Base-by-base conservation (phyloP, 2,329 filamentous ascomycete genomes). In the Penicillium olsonii region DNA sequence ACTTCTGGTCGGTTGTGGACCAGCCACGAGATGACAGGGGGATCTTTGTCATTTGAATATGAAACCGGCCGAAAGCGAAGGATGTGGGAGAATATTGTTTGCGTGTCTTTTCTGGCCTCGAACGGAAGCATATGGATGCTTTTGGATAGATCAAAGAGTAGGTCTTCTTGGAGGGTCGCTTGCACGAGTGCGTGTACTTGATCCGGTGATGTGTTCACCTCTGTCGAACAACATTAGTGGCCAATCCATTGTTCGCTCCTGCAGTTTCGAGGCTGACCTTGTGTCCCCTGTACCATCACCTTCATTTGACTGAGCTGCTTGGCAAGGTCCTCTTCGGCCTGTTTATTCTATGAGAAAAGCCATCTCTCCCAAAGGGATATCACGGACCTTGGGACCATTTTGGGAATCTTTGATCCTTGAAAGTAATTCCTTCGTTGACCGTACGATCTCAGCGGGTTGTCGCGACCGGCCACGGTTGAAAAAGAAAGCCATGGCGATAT, bases 81-180 rank as follows among this genome's bases (percentile, higher is more conserved):
- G 60, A 95, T 88, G 70, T 92, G 94, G 34, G 91, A 96, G 75
- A 97, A 94, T 68, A 96, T 94, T 55, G 94, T 89, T 69, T 96
- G 92, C 11, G 90, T 89, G 67, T 96, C 92, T 77, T 96, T 97
- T 65, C 92, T 87, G 31, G 92, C 90, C 76, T 99, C 94, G 76
- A 99, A 99, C 0, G 92, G 91, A 4, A 99, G 82, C 43, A 87
- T 84, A 72, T 90, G 85, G 38, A 99, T 87, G 66, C 87, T 87
- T 53, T 86, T 81, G 17, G 92, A 90, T 50, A 99, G 85, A 43
- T 88, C 79, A 62, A 88, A 88, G 37, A 99, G 84, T 7, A 99
- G 80, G 69, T 96, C 91, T 74, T 96, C 91, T 68, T 92, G 85
- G 62, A 96, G 87, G 54, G 95, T 84, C 57, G 88, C 84, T 48